Base-by-base conservation (phyloP, 2,329 filamentous ascomycete species). In the Seiridium cupressi region DNA sequence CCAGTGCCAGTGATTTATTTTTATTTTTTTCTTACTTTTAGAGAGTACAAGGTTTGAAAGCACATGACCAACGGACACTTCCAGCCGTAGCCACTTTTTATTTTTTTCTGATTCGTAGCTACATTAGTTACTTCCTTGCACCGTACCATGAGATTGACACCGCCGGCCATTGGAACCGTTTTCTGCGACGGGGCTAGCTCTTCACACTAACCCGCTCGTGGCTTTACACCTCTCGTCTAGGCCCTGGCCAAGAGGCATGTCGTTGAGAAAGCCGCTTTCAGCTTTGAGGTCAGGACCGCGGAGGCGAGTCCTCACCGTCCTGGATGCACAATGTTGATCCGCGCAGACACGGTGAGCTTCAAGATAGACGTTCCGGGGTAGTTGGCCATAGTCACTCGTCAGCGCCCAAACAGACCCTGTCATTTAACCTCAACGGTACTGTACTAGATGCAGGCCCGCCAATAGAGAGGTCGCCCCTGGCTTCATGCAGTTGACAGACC, bases 1-100 rank as follows among this genome's bases (percentile, higher is more conserved):
- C 3, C 13, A 57, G 35, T 9, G 26, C 47, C 26, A 35, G 26
- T 31, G 13, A 11, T 26, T 26, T 49, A 49, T 49, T 49, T 49
- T 48, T 48, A 31, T 48, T 26, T 26, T 26, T 2, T 26, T 26
- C 18, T 26, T 26, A 26, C 26, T 51, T 31, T 53, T 36, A 32
- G 5, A n/a, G 35, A 51, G 49, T 13, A 53, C 49, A 53, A 53
- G 49, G 49, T 53, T 53, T 38, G 31, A 36, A 36, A n/a, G 13
- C 54, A 47, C 54, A 57, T 57, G 54, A 57, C 34, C 44, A 18
- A 26, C 42, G 26, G 5, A 26, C 32, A 32, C 10, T 57, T 48
- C n/a, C 42, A 18, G 44, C 11, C 5, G 54, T 57, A 57, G 54
- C 54, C 54, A 57, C 54, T 57, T 57, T 57, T 57, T 26, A 13